Base-by-base conservation (phyloP, 352 stramenopile genomes). In the Pythium insidiosum region DNA sequence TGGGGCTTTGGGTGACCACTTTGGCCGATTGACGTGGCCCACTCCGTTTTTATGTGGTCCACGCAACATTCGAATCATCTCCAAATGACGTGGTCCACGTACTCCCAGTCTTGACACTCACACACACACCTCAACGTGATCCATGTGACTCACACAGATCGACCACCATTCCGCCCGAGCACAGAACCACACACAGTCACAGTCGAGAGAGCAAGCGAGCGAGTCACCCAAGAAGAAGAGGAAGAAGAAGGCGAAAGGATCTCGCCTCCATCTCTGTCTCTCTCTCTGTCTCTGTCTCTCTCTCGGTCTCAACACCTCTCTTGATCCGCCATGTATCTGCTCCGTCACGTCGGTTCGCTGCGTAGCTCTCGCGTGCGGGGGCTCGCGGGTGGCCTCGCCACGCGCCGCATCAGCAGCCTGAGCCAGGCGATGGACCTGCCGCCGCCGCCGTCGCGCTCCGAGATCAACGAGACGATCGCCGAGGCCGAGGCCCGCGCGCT, bases 381-480 rank as follows among this genome's bases (percentile, higher is more conserved):
- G 10, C 22, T 35, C 48, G 31, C 18, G 2, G 40, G 34, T 18
- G 31, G 11, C 15, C 33, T 16, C 18, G 41, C 47, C 42, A 22
- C 33, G 29, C 43, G 50, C 22, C 35, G 37, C 12, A 10, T 44
- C n/a, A 54, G 53, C 40, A 55, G 45, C 36, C 24, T 61, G 25
- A 50, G 29, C 40, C 38, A 54, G 28, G 35, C 53, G 12, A 55
- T 81, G 20, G 58, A 81, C 28, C 48, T 87, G 20, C 64, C 68
- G 24, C 66, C 68, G 30, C 44, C 66, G 24, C 74, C 74, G 2
- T 84, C 74, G 12, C 57, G 63, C 4, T 71, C 69, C 49, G 76
- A 88, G 46, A 66, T 88, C 43, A 58, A 79, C 16, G 73, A 70
- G 16, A 86, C 73, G 3, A 88, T 88, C 48, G 70, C 66, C 12